A percentile compares a stretch with the other conserved stretches of the same genome.
phyloP scores from a whole-genome alignment of 148 eudicot genomes.

The Rhododendron ovatum region DNA sequence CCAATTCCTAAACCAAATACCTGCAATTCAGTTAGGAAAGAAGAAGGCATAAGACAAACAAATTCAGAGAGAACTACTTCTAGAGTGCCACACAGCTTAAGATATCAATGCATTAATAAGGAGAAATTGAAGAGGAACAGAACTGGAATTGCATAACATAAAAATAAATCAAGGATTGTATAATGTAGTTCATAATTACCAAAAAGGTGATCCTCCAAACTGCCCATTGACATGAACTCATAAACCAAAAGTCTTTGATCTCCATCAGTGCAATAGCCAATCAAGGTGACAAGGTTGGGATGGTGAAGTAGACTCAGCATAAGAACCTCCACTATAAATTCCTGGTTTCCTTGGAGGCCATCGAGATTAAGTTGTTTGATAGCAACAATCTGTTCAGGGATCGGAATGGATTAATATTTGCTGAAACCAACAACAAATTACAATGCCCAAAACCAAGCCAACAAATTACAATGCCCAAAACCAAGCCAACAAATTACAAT shows the following conservation, averaged over 20 bases:
- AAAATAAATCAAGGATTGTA: not conserved
- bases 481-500: not conserved
- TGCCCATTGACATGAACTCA: slow-evolving; percentile 83
- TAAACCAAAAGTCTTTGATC: slow-evolving; percentile 80
- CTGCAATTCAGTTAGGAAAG: not conserved
- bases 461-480: not conserved
- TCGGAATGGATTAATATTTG: not conserved
- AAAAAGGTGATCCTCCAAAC: slow-evolving; percentile 80
- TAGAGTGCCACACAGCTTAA: not conserved
- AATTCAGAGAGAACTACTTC: not conserved
- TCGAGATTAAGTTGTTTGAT: slow-evolving; percentile 67
- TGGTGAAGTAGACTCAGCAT: slow-evolving; percentile 87
- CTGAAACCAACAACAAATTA: not conserved
- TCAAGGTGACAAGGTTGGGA: slow-evolving; percentile 77
- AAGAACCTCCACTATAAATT: slow-evolving; percentile 81
- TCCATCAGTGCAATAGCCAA: slow-evolving; percentile 83
- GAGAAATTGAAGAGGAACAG: not conserved
- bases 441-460: not conserved
- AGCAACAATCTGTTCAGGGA: slow-evolving; percentile 56
- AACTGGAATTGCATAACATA: not conserved
- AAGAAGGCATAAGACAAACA: not conserved
- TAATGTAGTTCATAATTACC: slow-evolving; percentile 30
- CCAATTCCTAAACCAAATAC: not conserved
- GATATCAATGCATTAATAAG: not conserved
- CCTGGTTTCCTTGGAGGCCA: slow-evolving; percentile 83